Evolutionary conservation across 768 basidiomycete species (phyloP).

Genomic region (Gyrodon lividus): DNA sequence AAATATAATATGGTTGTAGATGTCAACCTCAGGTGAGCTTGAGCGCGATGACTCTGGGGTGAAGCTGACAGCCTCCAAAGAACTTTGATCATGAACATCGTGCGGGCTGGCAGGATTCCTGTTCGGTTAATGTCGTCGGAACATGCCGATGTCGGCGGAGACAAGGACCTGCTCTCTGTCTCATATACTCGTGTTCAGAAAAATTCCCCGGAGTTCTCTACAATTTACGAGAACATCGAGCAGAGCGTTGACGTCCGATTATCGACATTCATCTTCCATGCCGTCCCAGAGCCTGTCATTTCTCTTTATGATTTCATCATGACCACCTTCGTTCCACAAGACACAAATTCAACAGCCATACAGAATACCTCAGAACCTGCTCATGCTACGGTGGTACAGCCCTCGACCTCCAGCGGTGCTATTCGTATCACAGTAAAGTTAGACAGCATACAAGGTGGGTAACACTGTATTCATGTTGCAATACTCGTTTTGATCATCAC

Average conservation of each 20-base stretch:
- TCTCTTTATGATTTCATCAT: constrained; percentile 95
- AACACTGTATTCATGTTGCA: not conserved
- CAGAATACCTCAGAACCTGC: constrained; percentile 11
- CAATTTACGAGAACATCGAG: constrained; percentile 79
- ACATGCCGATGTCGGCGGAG: constrained; percentile 37
- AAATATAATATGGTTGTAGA: constrained; percentile 88
- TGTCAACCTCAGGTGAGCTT: constrained; percentile 66
- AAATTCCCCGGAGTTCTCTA: constrained; percentile 81
- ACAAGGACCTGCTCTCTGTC: constrained; percentile 73
- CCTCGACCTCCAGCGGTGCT: constrained; percentile 43
- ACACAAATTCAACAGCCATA: constrained; percentile 7
- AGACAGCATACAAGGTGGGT: constrained; percentile 76
- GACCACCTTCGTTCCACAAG: constrained; percentile 81
- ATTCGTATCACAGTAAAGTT: constrained; percentile 82
- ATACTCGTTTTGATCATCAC: constrained; percentile 9
- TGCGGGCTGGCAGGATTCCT: constrained; percentile 51
- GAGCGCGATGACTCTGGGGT: not conserved
- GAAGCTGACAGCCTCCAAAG: constrained; percentile 36
- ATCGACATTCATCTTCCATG: constrained; percentile 87
- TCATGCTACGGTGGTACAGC: not conserved
- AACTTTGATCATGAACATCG: constrained; percentile 73
- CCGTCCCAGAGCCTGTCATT: constrained; percentile 88
- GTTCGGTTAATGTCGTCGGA: constrained; percentile 68
- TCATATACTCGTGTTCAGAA: constrained; percentile 78
- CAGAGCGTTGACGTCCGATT: constrained; percentile 85